phyloP scores from a whole-genome alignment of 192 early-diverging fungal species.

The Endogone sp. region DNA sequence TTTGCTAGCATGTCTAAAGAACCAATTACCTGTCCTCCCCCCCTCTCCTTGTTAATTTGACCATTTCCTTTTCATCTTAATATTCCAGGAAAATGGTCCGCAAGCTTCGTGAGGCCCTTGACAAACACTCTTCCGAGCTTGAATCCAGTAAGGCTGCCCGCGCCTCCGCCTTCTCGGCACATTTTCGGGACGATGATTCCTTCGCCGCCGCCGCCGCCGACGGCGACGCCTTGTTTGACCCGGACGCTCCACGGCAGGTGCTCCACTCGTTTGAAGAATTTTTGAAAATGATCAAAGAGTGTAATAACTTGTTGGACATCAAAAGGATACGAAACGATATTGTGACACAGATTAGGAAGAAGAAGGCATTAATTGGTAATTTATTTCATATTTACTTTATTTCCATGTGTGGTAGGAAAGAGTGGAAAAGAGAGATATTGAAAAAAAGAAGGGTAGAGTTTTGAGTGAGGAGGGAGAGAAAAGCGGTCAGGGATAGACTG shows the following conservation, averaged over 20 bases:
- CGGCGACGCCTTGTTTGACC: background rate
- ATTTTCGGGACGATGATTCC: too few species aligned
- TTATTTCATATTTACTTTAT: too few species aligned
- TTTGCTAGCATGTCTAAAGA: slow-evolving; percentile 1
- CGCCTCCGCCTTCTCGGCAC: slow-evolving; percentile 3
- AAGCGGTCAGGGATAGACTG: too few species aligned
- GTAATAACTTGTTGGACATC: slow-evolving; percentile 57
- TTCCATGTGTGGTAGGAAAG: too few species aligned
- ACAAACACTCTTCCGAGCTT: slow-evolving; percentile 54
- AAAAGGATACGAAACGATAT: slow-evolving; percentile 65
- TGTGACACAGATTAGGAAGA: slow-evolving; percentile 70
- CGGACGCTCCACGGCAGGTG: slow-evolving; percentile 17
- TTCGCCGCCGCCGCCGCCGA: background rate
- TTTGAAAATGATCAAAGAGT: slow-evolving; percentile 66
- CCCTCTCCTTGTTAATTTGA: background rate
- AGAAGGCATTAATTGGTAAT: slow-evolving; percentile 49
- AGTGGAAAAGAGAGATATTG: too few species aligned
- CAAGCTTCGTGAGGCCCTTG: slow-evolving; percentile 62
- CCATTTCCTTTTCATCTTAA: background rate
- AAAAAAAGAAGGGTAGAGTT: too few species aligned
- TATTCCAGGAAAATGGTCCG: slow-evolving; percentile 60
- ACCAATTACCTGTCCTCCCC: background rate
- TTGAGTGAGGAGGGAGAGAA: too few species aligned
- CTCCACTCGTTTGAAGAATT: slow-evolving; percentile 71
- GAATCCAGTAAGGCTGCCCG: slow-evolving; percentile 7